phyloP scores from a whole-genome alignment of 1,284 basidiomycete species.

The Phenoliferia sp. region DNA sequence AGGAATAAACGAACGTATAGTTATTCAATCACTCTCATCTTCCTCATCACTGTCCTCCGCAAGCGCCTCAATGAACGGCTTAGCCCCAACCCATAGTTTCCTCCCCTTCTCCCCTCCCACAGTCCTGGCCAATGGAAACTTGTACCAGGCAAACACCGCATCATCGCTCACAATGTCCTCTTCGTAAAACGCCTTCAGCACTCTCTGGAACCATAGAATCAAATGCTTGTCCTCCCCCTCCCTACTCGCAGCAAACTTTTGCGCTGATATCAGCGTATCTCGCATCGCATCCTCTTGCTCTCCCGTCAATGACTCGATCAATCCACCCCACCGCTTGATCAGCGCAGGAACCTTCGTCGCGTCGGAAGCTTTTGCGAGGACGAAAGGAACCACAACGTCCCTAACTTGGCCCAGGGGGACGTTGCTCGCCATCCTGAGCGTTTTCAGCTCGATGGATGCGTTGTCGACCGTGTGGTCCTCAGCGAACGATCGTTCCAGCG shows the following conservation, averaged over 20 bases:
- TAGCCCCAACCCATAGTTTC: conserved; percentile 41
- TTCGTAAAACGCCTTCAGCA: conserved; percentile 46
- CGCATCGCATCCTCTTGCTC: conserved; percentile 42
- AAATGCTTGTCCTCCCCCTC: conserved; percentile 7
- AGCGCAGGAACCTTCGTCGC: conserved; percentile 35
- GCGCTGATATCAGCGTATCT: conserved; percentile 37
- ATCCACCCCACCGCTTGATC: conserved; percentile 42
- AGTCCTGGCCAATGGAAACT: conserved; percentile 26
- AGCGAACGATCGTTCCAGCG: conserved; percentile 81
- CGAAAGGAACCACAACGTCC: conserved; percentile 66
- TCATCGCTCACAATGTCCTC: conserved; percentile 46
- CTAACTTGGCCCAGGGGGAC: conserved; percentile 72
- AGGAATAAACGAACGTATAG: too few species aligned
- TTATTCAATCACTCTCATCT: conserved; percentile 39
- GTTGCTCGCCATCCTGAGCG: conserved; percentile 87
- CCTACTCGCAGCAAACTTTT: conserved; percentile 37
- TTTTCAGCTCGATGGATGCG: conserved; percentile 87
- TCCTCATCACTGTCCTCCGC: conserved; percentile 41
- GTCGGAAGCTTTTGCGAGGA: conserved; percentile 58
- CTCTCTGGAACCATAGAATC: conserved; percentile 40
- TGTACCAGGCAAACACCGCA: conserved; percentile 45
- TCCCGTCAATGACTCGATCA: conserved; percentile 42
- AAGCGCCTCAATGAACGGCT: conserved; percentile 43
- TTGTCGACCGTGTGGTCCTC: conserved; percentile 87
- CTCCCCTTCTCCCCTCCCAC: conserved; percentile 38